Conservation (phyloP, 192 early-diverging fungal species). For the Spizellomyces sp. region DNA sequence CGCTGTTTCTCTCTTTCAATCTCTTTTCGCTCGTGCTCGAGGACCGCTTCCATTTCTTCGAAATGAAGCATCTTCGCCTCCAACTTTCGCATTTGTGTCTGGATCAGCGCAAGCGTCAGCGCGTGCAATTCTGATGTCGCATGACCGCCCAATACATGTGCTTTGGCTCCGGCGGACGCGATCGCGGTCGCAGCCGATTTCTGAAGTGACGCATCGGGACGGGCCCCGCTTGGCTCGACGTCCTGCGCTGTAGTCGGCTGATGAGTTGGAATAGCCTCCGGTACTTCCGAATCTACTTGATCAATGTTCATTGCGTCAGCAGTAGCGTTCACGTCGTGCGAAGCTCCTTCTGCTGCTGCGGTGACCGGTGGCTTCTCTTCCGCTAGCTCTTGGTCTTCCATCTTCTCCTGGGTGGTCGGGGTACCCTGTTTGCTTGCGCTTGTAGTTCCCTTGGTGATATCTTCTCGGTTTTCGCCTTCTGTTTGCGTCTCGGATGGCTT, state of each 20-base stretch:
- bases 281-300: neutral
- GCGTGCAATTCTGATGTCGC: constrained; percentile 87
- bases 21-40: constrained; percentile 87
- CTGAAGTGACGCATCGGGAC: constrained; percentile 50
- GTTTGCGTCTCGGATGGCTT: neutral
- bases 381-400: neutral
- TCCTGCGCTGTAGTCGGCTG: neutral
- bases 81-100: constrained; percentile 86
- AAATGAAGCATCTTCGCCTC: constrained; percentile 94
- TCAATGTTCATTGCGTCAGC: constrained; percentile 18
- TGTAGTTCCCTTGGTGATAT: neutral
- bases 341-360: constrained; percentile 23
- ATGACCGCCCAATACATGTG: constrained; percentile 74
- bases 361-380: neutral
- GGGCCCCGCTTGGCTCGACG: neutral
- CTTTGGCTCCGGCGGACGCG: constrained; percentile 91
- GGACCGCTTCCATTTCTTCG: constrained; percentile 82
- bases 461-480: constrained; percentile 19
- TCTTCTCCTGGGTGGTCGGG: constrained; percentile 15
- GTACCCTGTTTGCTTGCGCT: constrained; percentile 10
- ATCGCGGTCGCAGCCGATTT: constrained; percentile 85
- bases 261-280: neutral
- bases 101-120: constrained; percentile 78
- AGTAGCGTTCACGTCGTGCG: neutral
- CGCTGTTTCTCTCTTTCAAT: constrained; percentile 69